A percentile compares a stretch with the other conserved stretches of the same genome.
phyloP scores from a whole-genome alignment of 345 rosid species.

The Zanthoxylum bungeanum region DNA sequence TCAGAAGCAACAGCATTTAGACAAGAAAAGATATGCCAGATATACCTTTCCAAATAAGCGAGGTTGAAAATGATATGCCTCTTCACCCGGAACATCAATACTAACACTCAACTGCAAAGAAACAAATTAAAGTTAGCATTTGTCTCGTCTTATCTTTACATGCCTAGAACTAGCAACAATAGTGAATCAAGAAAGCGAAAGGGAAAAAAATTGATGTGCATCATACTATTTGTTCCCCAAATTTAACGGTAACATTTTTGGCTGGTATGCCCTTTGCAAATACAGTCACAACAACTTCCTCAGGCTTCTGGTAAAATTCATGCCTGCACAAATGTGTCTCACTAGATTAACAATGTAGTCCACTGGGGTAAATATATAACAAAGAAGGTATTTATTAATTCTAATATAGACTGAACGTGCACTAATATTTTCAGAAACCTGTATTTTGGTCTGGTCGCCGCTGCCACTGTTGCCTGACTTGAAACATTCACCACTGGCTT shows the following conservation, averaged over 20 bases:
- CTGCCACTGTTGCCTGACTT: slow-evolving; percentile 7
- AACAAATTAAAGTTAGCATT: slow-evolving; percentile 6
- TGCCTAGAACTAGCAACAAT: background rate
- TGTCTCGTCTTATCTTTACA: background rate
- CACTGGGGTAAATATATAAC: background rate
- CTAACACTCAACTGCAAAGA: slow-evolving; percentile 69
- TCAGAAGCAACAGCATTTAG: background rate
- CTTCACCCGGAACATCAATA: slow-evolving; percentile 70
- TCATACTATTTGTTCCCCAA: slow-evolving; percentile 88
- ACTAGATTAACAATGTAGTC: slow-evolving; percentile 4
- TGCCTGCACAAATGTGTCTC: slow-evolving; percentile 45
- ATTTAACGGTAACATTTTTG: slow-evolving; percentile 51
- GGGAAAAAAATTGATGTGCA: background rate
- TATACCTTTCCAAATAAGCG: slow-evolving; percentile 90
- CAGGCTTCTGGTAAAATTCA: slow-evolving; percentile 84
- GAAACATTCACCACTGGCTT: slow-evolving; percentile 10
- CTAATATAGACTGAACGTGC: background rate
- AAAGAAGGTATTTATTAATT: background rate
- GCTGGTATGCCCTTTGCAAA: slow-evolving; percentile 80
- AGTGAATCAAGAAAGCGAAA: background rate
- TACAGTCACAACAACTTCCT: slow-evolving; percentile 79
- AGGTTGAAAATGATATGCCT: slow-evolving; percentile 68
- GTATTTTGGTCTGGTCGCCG: slow-evolving; percentile 43
- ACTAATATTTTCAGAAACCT: slow-evolving; percentile 28
- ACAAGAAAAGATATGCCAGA: background rate